Conservation (phyloP, 768 basidiomycete genomes). For the Russula virescens region DNA sequence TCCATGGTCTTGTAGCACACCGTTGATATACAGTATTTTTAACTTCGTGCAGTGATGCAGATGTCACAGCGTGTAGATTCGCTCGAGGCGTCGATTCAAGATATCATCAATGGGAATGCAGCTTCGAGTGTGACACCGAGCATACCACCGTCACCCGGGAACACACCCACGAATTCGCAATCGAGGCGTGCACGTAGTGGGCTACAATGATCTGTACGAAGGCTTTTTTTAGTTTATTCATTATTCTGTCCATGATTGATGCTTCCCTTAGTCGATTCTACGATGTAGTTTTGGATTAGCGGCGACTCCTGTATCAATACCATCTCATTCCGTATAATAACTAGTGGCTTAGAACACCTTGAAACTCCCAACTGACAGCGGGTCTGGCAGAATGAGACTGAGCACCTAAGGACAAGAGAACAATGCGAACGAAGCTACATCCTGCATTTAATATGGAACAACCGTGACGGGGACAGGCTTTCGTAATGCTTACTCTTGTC, state of each 20-base stretch:
- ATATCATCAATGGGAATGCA: constrained; percentile 78
- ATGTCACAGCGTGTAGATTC: constrained; percentile 92
- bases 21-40: neutral
- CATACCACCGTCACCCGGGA: constrained; percentile 55
- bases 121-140: constrained; percentile 33
- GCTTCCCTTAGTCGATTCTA: neutral
- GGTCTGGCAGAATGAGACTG: neutral
- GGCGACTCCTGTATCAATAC: constrained; percentile 1
- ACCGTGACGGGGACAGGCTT: too few relatives aligned
- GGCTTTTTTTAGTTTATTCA: neutral
- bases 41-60: constrained; percentile 62
- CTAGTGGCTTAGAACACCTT: too few relatives aligned
- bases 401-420: neutral
- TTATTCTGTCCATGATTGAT: neutral
- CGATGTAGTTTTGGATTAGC: neutral
- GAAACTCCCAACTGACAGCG: neutral
- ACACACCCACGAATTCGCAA: neutral
- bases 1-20: neutral
- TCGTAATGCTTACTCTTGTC: too few relatives aligned
- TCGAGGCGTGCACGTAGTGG: constrained; percentile 10
- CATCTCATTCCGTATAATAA: neutral
- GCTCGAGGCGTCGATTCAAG: constrained; percentile 84
- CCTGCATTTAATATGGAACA: too few relatives aligned
- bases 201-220: neutral
- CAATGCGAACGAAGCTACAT: neutral